Evolutionary conservation across 768 basidiomycete species (phyloP).

Genomic region (Lactarius hatsudake): DNA sequence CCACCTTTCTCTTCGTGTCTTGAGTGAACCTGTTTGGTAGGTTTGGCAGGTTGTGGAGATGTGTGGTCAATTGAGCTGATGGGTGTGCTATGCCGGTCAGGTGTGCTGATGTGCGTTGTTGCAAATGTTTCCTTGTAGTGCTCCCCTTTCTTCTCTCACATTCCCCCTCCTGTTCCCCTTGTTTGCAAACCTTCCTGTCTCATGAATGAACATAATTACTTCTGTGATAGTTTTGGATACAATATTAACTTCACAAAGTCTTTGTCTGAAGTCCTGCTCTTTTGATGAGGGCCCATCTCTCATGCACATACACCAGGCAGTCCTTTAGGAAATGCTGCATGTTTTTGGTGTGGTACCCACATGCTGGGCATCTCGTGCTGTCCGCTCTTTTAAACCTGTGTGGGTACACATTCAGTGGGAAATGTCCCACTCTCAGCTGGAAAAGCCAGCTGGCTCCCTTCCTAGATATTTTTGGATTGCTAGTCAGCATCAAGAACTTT

Average conservation of each 20-base stretch:
- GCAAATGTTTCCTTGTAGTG: fast-evolving
- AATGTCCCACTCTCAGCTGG: not conserved
- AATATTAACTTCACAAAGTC: too few relatives aligned
- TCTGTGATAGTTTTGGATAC: too few relatives aligned
- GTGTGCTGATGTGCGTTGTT: too few relatives aligned
- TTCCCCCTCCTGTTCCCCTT: too few relatives aligned
- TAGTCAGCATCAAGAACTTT: not conserved
- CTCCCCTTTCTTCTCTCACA: too few relatives aligned
- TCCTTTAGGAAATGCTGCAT: not conserved
- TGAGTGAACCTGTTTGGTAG: too few relatives aligned
- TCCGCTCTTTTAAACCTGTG: not conserved
- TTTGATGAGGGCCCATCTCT: not conserved
- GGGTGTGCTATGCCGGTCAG: too few relatives aligned
- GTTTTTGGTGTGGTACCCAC: not conserved
- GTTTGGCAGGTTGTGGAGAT: too few relatives aligned
- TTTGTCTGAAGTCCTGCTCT: not conserved
- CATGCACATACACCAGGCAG: not conserved
- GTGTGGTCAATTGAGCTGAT: too few relatives aligned
- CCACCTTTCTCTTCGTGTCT: too few relatives aligned
- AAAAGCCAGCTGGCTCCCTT: not conserved
- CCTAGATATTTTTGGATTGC: not conserved
- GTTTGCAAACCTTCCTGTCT: too few relatives aligned
- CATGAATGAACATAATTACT: too few relatives aligned
- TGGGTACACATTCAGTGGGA: not conserved
- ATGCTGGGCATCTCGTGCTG: not conserved